Base-by-base conservation (phyloP, 2,329 filamentous ascomycete genomes). In the Aspergillus unguis region DNA sequence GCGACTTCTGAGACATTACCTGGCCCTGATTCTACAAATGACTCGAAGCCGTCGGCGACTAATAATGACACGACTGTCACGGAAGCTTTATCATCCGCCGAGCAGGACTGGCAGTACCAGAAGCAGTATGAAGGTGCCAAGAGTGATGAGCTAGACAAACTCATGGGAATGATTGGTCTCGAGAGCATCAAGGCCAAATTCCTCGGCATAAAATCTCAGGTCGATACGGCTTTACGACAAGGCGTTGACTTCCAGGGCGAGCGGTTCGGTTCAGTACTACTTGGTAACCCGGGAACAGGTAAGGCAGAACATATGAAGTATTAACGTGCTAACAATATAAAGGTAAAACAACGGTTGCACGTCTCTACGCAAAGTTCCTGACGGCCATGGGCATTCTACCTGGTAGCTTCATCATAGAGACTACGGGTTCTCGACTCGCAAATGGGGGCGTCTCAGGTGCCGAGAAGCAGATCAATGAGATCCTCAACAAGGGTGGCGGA, bases 271-370 rank as follows among this genome's bases (percentile, higher is more conserved):
- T 78, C 80, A 1, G 77, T 79, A 0, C 68, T 92, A 3, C 70
- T 91, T 0, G 88, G 88, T 0, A 92, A 91, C 59, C 87, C 88
- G 0, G 88, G 88, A 3, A 91, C 87, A 52, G 86, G 85, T 81
- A 69, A 48, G 31, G 6, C 36, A n/a, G 11, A 83, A 0, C 88
- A 2, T 35, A 6, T 35, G 5, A 5, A 23, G 11, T n/a, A 6
- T 4, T 26, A 11, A 37, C 36, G 23, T n/a, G 26, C 31, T 32
- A 31, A 36, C 6, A 29, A 29, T n/a, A 5, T 27, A n/a, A 37
- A 5, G 82, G 84, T 0, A 91, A 91, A 72, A 92, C 88, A 0
- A 92, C 88, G 0, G 84, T 92, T 0, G 88, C 88, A 0, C 77
- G 87, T 0, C 70, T 87, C 0, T 91, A 89, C 52, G 85, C 81